A percentile compares a stretch with the other conserved stretches of the same genome.
Conservation (phyloP, 2,329 filamentous ascomycete genomes). For the Colletotrichum trifolii region DNA sequence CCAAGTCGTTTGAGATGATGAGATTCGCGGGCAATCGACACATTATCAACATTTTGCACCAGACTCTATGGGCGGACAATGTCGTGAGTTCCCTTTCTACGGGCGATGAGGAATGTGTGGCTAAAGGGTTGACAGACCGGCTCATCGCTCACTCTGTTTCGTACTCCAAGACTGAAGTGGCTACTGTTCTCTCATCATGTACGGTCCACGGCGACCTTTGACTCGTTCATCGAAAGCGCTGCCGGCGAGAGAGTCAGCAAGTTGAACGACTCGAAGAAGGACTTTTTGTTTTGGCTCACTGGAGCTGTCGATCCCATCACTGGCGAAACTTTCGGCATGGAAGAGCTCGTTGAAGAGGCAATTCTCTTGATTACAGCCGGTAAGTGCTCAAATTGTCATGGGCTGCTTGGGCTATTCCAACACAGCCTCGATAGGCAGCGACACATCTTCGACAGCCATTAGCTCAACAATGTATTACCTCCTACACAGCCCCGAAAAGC, state of each 20-base stretch:
- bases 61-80: slow-evolving; percentile 26
- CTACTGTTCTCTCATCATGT: slow-evolving; percentile 5
- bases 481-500: slow-evolving; percentile 15
- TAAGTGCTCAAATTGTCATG: background rate
- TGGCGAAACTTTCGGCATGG: slow-evolving; percentile 12
- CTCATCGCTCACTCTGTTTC: slow-evolving; percentile 1
- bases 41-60: slow-evolving; percentile 17
- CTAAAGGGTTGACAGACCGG: background rate
- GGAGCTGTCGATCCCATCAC: slow-evolving; percentile 14
- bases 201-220: slow-evolving; percentile 14
- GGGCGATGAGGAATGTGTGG: background rate
- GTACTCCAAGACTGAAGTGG: slow-evolving; percentile 12
- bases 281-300: slow-evolving; percentile 28
- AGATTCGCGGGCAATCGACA: slow-evolving; percentile 1
- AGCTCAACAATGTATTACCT: slow-evolving; percentile 24
- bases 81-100: background rate
- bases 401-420: rapidly evolving
- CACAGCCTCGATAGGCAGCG: background rate
- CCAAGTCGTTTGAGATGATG: slow-evolving; percentile 20
- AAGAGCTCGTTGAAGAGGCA: slow-evolving; percentile 25
- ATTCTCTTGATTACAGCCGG: slow-evolving; percentile 25
- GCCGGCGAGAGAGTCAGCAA: slow-evolving; percentile 19
- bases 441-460: slow-evolving; percentile 16
- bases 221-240: slow-evolving; percentile 13
- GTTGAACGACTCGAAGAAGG: slow-evolving; percentile 5